Evolutionary conservation across 2,329 filamentous ascomycete genomes (phyloP), one percentile per base, ranked within the genome.

Genomic region (Leptographium wingfieldii): DNA sequence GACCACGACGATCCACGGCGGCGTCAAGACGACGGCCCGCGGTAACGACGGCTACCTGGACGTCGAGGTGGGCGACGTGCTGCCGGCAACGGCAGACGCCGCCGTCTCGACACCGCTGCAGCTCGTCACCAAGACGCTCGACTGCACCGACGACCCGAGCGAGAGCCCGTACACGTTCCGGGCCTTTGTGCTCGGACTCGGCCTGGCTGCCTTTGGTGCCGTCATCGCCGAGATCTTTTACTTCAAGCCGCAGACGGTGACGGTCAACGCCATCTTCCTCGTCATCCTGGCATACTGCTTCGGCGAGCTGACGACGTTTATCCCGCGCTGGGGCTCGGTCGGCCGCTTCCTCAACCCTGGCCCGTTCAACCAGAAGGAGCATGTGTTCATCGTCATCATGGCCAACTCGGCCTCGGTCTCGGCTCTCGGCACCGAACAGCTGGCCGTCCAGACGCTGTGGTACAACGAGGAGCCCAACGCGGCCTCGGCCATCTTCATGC

Each of bases 221-320:
- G 71, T 73, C 6, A 67, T 78, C 6, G 69, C 71, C 46, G 72
- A 72, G 40, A 77, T 79, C 59, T 78, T 73, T 64, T 72, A 74
- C 57, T 78, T 78, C 69, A 77, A 77, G 64, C 76, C 76, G 2
- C 76, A 77, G 64, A 69, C 69, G 5, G 72, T 79, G 55, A 71
- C 64, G 31, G 72, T 79, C 11, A 75, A 73, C 1, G 67, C 70
- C 19, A 73, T 77, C 25, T 77, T 78, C 65, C 60, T 78, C 59
- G 71, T 71, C 3, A 72, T 79, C 33, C 69, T 78, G 16, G 70
- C 69, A 40, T 78, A 77, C 59, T 66, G 76, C 11, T 63, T 75
- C 11, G 69, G 71, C 3, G 59, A 68, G 2, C 70, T 76, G 22
- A 56, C 65, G 53, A 72, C 74, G 3, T 68, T 67, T 11, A 62